Base-by-base conservation (phyloP, 441 rosid species). In the Syzygium syzygioides region DNA sequence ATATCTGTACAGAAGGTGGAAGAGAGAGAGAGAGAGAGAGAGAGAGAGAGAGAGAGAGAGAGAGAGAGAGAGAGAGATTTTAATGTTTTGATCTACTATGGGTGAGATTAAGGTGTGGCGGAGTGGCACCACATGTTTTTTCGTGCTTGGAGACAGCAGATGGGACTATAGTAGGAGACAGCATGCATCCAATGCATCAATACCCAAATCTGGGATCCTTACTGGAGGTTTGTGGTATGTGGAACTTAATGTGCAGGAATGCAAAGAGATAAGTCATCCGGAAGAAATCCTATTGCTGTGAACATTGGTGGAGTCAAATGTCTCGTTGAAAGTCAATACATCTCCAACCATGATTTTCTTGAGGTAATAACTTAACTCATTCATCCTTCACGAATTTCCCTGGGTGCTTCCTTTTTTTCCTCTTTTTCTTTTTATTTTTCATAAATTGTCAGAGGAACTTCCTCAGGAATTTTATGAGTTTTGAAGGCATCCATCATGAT, bases 291-390 rank as follows among this genome's bases (percentile, higher is more conserved):
- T 15, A 87, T 98, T 15, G 86, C 93, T n/a, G 98, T 96, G 26
- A 91, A 91, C 41, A 93, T 96, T 6, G 96, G 96, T 68, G 96
- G 98, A 54, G 90, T 92, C 90, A 92, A 92, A 85, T 95, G 95
- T 85, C 53, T 89, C 66, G 96, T 98, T 25, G 97, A 94, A 91
- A 93, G 94, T 91, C 98, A 90, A 91, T 95, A 93, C 91, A 92
- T 98, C 89, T 98, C 99, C 85, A 98, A 97, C 94, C 95, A 95
- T 0, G 95, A 96, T 87, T 98, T 98, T 91, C 95, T 93, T 32
- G 95, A 94, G 98, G 99, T 96, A 92, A 87, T 12, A n/a, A 87
- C 54, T 86, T 80, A 48, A 87, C 28, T 25, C 85, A 3, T 79
- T 28, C n/a, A 15, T 5, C 30, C 53, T 18, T 32, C 28, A 55